Evolutionary conservation across 345 rosid genomes (phyloP).

Genomic region (Populus euphratica): DNA sequence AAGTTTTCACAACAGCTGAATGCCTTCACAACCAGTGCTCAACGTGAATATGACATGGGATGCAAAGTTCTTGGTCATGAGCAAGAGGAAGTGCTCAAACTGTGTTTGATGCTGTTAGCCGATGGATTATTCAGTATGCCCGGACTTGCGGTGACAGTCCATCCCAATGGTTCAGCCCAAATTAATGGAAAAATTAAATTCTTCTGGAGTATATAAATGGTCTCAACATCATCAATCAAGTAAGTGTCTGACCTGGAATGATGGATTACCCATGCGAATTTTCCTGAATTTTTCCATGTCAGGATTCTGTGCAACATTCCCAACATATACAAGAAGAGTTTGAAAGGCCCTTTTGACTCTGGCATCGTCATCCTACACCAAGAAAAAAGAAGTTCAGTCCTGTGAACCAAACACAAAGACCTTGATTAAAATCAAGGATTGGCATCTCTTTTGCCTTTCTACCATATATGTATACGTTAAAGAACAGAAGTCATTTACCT

Average conservation of each 20-base stretch:
- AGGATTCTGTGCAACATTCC: constrained; percentile 57
- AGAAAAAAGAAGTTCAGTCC: neutral
- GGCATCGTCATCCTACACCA: constrained; percentile 50
- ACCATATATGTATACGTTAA: no score
- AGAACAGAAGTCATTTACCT: constrained; percentile 28
- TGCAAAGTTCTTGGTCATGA: no score
- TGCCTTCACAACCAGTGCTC: neutral
- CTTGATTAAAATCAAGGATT: neutral
- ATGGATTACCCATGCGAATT: constrained; percentile 56
- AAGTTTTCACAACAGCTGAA: neutral
- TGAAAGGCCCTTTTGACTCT: constrained; percentile 55
- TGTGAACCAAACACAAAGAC: neutral
- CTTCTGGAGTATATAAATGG: neutral
- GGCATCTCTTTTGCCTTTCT: neutral
- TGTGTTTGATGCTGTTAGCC: neutral
- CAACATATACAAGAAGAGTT: constrained; percentile 60
- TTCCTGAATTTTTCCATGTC: constrained; percentile 62
- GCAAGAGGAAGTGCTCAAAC: no score
- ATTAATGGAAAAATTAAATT: neutral
- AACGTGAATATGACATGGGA: neutral
- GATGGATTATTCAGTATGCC: no score
- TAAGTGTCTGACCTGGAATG: constrained; percentile 44
- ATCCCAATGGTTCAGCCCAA: neutral
- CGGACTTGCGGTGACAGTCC: neutral
- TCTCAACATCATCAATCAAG: neutral